Evolutionary conservation across 129 eudicot genomes (phyloP).

Genomic region (Flaveria sonorensis): DNA sequence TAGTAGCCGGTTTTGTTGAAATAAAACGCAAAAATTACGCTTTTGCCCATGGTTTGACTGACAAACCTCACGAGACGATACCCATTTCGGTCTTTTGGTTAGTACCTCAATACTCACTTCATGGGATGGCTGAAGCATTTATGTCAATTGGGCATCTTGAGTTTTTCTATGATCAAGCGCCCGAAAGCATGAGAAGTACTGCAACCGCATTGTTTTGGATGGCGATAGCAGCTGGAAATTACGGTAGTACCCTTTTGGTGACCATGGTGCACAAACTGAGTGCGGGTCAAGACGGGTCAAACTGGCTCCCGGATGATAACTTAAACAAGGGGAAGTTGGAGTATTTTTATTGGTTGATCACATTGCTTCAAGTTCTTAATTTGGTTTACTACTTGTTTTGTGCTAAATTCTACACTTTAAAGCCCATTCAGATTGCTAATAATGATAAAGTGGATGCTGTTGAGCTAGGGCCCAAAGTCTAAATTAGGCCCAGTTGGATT

Average conservation of each 20-base stretch:
- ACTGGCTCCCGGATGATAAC: slow-evolving; percentile 85
- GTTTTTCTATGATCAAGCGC: slow-evolving; percentile 92
- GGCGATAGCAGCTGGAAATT: slow-evolving; percentile 78
- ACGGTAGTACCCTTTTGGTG: slow-evolving; percentile 72
- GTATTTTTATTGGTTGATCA: slow-evolving; percentile 79
- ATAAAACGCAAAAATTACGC: slow-evolving; percentile 65
- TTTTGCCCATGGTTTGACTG: slow-evolving; percentile 40
- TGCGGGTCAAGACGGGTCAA: slow-evolving; percentile 56
- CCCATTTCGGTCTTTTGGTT: slow-evolving; percentile 80
- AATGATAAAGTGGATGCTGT: slow-evolving; percentile 43
- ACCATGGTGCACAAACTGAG: slow-evolving; percentile 62
- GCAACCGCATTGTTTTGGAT: slow-evolving; percentile 83
- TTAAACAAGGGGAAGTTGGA: slow-evolving; percentile 80
- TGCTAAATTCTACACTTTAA: slow-evolving; percentile 81
- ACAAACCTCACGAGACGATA: slow-evolving; percentile 46
- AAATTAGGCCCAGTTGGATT: slow-evolving; percentile 10
- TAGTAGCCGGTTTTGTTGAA: slow-evolving; percentile 79
- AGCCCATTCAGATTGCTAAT: slow-evolving; percentile 62
- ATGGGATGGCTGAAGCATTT: slow-evolving; percentile 87
- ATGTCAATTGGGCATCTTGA: slow-evolving; percentile 91
- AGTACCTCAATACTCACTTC: slow-evolving; percentile 75
- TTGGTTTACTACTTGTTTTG: slow-evolving; percentile 69
- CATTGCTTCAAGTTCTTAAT: slow-evolving; percentile 66
- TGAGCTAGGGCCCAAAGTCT: slow-evolving; percentile 51
- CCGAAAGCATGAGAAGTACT: slow-evolving; percentile 95